Percentiles rank a stretch among this genome's conserved stretches.
Conservation (phyloP, 163 green algal genomes). For the Trebouxiophyceae sp. region DNA sequence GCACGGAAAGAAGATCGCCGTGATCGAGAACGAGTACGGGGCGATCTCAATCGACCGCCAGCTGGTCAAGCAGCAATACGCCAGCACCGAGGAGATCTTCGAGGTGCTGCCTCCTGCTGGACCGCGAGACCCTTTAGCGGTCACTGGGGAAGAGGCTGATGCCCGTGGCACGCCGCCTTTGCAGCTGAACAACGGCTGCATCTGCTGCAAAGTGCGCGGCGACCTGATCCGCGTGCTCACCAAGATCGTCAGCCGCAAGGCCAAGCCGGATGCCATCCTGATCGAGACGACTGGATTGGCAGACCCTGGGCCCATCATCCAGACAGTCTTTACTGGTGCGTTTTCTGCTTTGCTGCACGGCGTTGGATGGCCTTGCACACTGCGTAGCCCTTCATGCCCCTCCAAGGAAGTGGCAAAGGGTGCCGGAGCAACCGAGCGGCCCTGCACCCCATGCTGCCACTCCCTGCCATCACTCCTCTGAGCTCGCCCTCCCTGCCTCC, state of each 20-base stretch:
- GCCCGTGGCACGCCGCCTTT: too few species aligned
- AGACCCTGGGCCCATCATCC: slow-evolving; percentile 15
- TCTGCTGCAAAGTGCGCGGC: slow-evolving; percentile 60
- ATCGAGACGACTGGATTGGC: slow-evolving; percentile 17
- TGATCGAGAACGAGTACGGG: slow-evolving; percentile 75
- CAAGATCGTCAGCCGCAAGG: slow-evolving; percentile 48
- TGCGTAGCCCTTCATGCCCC: too few species aligned
- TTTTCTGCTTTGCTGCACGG: too few species aligned
- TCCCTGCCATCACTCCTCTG: too few species aligned
- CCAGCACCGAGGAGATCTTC: neutral
- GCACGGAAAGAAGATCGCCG: slow-evolving; percentile 57
- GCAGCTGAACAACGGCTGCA: slow-evolving; percentile 59
- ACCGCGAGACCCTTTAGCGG: too few species aligned
- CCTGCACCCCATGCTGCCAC: too few species aligned
- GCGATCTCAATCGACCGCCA: slow-evolving; percentile 8
- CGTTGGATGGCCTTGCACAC: too few species aligned
- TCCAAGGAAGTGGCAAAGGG: too few species aligned
- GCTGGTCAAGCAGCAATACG: neutral
- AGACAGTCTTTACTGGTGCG: slow-evolving; percentile 2
- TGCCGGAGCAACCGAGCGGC: too few species aligned
- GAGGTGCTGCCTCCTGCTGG: too few species aligned
- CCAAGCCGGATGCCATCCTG: slow-evolving; percentile 34
- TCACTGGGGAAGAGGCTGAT: too few species aligned
- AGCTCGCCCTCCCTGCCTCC: too few species aligned
- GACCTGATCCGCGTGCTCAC: slow-evolving; percentile 65